Evolutionary conservation across 179 eudicot species (phyloP), one percentile per base, ranked within the genome.

Genomic region (Gypsophila paniculata): DNA sequence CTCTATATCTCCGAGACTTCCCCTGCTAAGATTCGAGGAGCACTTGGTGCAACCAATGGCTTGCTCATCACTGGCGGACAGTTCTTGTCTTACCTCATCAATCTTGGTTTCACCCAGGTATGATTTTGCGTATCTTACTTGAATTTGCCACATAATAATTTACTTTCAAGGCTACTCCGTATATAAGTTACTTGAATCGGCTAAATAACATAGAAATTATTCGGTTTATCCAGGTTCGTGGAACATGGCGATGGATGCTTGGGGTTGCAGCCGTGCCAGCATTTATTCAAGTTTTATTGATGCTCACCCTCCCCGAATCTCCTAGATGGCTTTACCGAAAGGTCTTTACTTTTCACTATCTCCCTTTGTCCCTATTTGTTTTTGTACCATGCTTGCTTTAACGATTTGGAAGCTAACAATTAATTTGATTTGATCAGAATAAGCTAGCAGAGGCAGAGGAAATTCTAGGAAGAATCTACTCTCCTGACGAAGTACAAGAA

Each of bases 171-270:
- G n/a, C n/a, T n/a, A n/a, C n/a, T n/a, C n/a, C n/a, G n/a, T n/a
- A n/a, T n/a, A n/a, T n/a, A n/a, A n/a, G n/a, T n/a, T n/a, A n/a
- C n/a, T n/a, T n/a, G n/a, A n/a, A n/a, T n/a, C n/a, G n/a, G n/a
- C n/a, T n/a, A n/a, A n/a, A n/a, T n/a, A n/a, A 54, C 14, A 71
- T 71, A 19, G 23, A 10, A 48, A 11, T 48, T 48, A n/a, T 51
- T 51, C 2, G 25, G 1, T 9, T 51, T 64, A 23, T 59, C 17
- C 34, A 75, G 75, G 72, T 77, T 15, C 58, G 57, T 1, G 90
- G 91, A 65, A 84, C 90, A 14, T 87, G 95, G 91, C 76, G 90
- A 12, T 89, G 95, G 95, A 89, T 89, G 95, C 87, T 89, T 52
- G 95, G 95, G 32, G 87, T 89, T 57, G 95, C 95, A 0, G 90